These are phyloP conservation scores for Gnaphalium uliginosum DNA, from an alignment of 129 eudicot species.

Conservation along the genomic window DNA sequence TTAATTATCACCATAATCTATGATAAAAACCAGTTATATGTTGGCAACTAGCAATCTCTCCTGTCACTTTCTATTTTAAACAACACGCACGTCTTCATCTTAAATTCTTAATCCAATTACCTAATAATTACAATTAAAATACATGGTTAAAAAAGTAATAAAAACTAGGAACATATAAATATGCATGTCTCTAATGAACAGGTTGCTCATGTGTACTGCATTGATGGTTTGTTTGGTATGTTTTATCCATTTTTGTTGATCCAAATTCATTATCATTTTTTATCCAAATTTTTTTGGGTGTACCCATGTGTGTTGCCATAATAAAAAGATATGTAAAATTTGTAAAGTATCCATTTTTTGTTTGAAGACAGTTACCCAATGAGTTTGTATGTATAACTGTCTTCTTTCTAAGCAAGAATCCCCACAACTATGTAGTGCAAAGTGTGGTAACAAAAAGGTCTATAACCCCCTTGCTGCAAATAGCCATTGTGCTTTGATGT, in stretches of 20 bases:
- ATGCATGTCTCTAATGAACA: slow-evolving; percentile 28
- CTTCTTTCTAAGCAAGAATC: neutral
- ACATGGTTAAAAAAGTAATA: slow-evolving; percentile 5
- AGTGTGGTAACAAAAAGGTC: slow-evolving; percentile 6
- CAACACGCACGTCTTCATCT: slow-evolving; percentile 28
- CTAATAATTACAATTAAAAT: neutral
- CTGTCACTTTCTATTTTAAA: slow-evolving; percentile 28
- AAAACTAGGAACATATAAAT: neutral
- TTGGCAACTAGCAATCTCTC: slow-evolving; percentile 22
- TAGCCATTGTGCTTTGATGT: slow-evolving; percentile 7
- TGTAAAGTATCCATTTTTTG: neutral
- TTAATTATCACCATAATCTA: neutral
- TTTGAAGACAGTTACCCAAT: neutral
- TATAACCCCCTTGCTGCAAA: slow-evolving; percentile 4
- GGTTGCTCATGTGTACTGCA: slow-evolving; percentile 45
- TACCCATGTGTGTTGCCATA: neutral
- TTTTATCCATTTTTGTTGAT: slow-evolving; percentile 13
- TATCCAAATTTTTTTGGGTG: neutral
- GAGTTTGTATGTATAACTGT: neutral
- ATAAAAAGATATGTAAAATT: neutral
- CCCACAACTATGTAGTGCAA: neutral
- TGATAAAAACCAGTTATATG: neutral
- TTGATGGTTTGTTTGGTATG: slow-evolving; percentile 33
- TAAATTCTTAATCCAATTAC: slow-evolving; percentile 9
- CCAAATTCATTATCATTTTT: neutral